A percentile compares a stretch with the other conserved stretches of the same genome.
phyloP scores from a whole-genome alignment of 2,329 filamentous ascomycete genomes.

The Penicillium sp. region DNA sequence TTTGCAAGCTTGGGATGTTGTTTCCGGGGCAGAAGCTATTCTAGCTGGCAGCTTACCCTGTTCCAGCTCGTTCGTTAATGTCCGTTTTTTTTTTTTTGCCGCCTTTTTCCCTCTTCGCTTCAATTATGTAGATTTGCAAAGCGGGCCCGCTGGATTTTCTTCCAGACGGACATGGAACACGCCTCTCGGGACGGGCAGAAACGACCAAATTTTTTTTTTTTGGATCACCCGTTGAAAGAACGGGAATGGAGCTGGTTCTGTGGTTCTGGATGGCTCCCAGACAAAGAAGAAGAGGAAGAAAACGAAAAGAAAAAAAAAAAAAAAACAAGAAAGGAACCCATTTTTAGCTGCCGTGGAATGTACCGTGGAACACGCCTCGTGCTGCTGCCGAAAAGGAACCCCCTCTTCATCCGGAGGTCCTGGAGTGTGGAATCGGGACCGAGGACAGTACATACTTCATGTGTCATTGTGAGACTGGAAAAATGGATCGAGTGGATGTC shows the following conservation, averaged over 20 bases:
- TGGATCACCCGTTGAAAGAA: too few relatives aligned
- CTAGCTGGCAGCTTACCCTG: too few relatives aligned
- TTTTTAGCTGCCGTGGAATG: background rate
- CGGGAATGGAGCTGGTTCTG: too few relatives aligned
- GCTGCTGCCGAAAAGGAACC: too few relatives aligned
- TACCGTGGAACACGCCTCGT: background rate
- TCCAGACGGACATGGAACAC: background rate
- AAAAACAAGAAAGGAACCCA: background rate
- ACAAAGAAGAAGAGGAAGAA: background rate
- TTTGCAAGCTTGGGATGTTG: background rate
- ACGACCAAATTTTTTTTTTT: too few relatives aligned
- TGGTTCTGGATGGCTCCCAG: too few relatives aligned
- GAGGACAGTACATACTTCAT: background rate
- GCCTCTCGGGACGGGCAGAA: too few relatives aligned
- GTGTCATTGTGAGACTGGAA: constrained; percentile 2
- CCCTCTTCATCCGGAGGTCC: too few relatives aligned
- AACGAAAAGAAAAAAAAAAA: background rate
- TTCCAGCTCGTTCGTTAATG: background rate
- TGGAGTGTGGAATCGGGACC: too few relatives aligned
- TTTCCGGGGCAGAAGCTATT: too few relatives aligned
- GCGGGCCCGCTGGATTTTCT: background rate
- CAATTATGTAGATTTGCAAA: background rate
- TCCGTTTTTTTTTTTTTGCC: background rate
- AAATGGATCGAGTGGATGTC: constrained; percentile 12
- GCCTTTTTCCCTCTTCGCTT: too few relatives aligned